phyloP scores from a whole-genome alignment of 2,329 filamentous ascomycete genomes.

The Verticillium zaregamsianum region DNA sequence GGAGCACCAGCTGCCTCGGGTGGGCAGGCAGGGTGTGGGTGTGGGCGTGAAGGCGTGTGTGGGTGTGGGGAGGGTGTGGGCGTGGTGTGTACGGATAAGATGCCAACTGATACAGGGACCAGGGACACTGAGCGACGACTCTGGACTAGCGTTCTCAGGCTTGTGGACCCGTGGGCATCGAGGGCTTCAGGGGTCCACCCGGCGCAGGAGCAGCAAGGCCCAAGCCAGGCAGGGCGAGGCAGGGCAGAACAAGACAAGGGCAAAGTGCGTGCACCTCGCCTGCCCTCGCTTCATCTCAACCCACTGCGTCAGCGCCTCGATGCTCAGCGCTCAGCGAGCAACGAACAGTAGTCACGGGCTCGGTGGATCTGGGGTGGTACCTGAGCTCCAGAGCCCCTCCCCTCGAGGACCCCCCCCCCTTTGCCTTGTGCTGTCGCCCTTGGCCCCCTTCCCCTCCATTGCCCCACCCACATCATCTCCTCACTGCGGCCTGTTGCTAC shows the following conservation, averaged over 20 bases:
- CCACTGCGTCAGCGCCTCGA: neutral
- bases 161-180: neutral
- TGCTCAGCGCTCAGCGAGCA: neutral
- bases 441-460: neutral
- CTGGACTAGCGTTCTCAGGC: neutral
- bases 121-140: neutral
- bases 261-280: neutral
- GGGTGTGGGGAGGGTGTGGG: neutral
- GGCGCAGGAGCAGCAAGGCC: neutral
- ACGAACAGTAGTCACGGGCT: neutral
- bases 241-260: neutral
- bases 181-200: neutral
- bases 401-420: neutral
- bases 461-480: neutral
- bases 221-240: neutral
- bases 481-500: neutral
- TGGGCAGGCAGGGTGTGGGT: neutral
- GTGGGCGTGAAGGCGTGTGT: neutral
- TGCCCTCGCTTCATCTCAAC: neutral
- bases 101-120: neutral
- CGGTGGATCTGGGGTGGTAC: neutral
- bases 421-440: too few species aligned
- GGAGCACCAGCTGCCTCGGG: neutral
- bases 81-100: too few species aligned
- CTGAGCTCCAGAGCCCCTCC: neutral